Conservation (phyloP, 306 rosid species). For the Pyrus bretschneideri region DNA sequence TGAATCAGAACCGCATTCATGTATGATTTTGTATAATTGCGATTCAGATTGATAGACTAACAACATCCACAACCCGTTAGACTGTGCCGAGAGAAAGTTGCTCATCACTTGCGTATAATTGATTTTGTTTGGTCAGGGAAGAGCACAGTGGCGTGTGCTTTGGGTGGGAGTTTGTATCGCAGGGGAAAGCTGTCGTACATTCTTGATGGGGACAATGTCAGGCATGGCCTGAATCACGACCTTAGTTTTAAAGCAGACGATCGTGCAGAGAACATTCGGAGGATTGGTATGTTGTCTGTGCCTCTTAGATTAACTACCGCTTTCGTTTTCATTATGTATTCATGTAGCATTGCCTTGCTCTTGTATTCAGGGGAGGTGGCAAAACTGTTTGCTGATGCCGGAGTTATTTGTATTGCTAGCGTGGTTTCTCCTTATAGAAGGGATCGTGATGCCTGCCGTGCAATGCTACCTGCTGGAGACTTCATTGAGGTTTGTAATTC, state of each 20-base stretch:
- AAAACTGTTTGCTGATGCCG: slow-evolving; percentile 91
- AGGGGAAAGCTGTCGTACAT: slow-evolving; percentile 71
- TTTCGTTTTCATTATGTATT: neutral
- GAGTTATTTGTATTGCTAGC: slow-evolving; percentile 81
- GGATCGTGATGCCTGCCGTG: slow-evolving; percentile 89
- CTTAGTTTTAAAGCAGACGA: slow-evolving; percentile 91
- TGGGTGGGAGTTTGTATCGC: slow-evolving; percentile 63
- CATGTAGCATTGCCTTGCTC: slow-evolving; percentile 1
- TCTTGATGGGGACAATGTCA: slow-evolving; percentile 93
- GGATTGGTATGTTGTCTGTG: slow-evolving; percentile 68
- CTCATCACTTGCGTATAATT: neutral
- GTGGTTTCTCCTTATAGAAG: slow-evolving; percentile 75
- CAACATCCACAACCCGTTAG: neutral
- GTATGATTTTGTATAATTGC: neutral
- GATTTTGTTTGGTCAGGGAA: slow-evolving; percentile 42
- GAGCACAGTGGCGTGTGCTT: slow-evolving; percentile 91
- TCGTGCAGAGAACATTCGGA: slow-evolving; percentile 96
- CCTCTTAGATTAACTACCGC: neutral
- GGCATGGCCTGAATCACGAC: slow-evolving; percentile 85
- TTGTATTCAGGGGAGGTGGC: slow-evolving; percentile 80
- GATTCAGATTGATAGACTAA: neutral
- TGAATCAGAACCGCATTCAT: neutral
- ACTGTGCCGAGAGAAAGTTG: neutral
- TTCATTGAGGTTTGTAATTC: slow-evolving; percentile 68
- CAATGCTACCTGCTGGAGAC: slow-evolving; percentile 66